phyloP scores from a whole-genome alignment of 306 rosid genomes.

The Boehmeria nivea region DNA sequence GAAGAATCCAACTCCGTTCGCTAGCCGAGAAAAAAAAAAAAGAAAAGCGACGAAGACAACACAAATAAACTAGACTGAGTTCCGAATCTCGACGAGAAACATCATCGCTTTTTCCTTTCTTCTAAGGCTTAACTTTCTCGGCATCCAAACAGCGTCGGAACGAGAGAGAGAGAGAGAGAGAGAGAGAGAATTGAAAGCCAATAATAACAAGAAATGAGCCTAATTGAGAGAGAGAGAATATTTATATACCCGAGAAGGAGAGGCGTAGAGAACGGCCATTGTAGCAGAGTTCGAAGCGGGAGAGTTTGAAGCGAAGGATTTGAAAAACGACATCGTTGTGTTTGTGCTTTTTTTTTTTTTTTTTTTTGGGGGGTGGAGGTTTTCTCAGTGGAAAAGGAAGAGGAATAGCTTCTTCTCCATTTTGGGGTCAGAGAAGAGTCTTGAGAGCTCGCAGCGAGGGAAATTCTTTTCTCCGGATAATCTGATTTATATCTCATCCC shows the following conservation, averaged over 20 bases:
- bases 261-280: slow-evolving; percentile 41
- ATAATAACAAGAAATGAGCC: background rate
- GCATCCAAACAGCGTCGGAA: too few relatives aligned
- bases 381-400: slow-evolving; percentile 6
- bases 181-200: slow-evolving; percentile 51
- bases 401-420: slow-evolving; percentile 12
- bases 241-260: slow-evolving; percentile 51
- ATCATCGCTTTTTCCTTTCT: too few relatives aligned
- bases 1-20: too few relatives aligned
- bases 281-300: slow-evolving; percentile 43
- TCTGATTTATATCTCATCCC: background rate
- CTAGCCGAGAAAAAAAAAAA: too few relatives aligned
- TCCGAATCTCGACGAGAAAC: too few relatives aligned
- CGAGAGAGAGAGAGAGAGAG: slow-evolving; percentile 23
- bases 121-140: too few relatives aligned
- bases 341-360: slow-evolving; percentile 11
- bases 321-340: slow-evolving; percentile 43
- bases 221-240: background rate
- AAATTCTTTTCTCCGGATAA: background rate
- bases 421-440: background rate
- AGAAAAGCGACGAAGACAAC: too few relatives aligned
- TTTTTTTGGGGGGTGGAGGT: slow-evolving; percentile 24
- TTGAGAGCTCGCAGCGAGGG: background rate
- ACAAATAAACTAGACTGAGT: too few relatives aligned
- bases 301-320: slow-evolving; percentile 47